A percentile compares a stretch with the other conserved stretches of the same genome.
Evolutionary conservation across 2,329 filamentous ascomycete genomes (phyloP).

Genomic region (Stagonosporopsis rhizophila): DNA sequence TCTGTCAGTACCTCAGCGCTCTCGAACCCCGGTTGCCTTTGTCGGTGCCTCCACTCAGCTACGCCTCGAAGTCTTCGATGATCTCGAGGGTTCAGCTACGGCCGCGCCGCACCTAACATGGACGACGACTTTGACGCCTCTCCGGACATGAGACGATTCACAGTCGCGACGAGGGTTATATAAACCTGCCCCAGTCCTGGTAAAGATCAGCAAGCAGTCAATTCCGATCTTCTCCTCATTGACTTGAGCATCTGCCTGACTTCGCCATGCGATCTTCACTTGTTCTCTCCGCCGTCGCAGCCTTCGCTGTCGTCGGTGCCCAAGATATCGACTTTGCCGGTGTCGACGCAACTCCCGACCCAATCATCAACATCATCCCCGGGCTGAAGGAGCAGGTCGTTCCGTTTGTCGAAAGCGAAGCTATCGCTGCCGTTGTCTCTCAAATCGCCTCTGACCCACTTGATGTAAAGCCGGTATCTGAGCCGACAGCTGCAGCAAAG

Average conservation of each 20-base stretch:
- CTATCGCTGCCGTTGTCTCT: background rate
- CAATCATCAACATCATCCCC: constrained; percentile 1
- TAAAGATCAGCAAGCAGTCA: background rate
- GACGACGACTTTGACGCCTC: background rate
- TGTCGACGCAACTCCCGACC: constrained; percentile 2
- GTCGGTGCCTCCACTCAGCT: background rate
- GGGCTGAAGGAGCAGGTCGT: constrained; percentile 3
- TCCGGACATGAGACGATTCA: background rate
- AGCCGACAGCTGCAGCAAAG: background rate
- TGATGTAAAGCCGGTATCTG: constrained; percentile 1
- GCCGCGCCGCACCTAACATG: background rate
- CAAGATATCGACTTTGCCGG: constrained; percentile 8
- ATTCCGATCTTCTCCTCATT: background rate
- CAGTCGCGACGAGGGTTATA: background rate
- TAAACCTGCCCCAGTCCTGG: background rate
- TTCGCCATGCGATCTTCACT: background rate
- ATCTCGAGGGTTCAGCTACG: background rate
- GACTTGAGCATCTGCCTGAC: background rate
- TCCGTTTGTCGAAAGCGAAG: background rate
- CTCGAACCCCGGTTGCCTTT: background rate
- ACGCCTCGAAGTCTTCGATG: background rate
- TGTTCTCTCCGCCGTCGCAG: background rate
- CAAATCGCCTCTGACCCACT: background rate
- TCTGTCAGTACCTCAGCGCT: background rate
- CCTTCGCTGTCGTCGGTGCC: background rate